A percentile compares a stretch with the other conserved stretches of the same genome.
These are phyloP conservation scores for Adansonia rubrostipa DNA, from an alignment of 441 rosid genomes.

Conservation along the genomic window DNA sequence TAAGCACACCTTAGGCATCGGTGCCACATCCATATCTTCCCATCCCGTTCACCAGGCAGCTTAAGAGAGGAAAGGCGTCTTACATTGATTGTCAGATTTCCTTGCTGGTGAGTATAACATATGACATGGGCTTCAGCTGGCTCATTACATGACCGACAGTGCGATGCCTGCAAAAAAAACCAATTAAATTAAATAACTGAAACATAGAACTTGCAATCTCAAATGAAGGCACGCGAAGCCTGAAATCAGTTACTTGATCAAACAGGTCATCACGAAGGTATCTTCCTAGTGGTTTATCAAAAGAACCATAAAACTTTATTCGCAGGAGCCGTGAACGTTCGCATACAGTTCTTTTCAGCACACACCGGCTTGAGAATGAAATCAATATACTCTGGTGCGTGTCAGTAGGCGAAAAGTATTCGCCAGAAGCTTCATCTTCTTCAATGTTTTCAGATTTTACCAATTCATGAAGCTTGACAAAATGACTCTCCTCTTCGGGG, in stretches of 20 bases:
- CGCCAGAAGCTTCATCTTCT: conserved; percentile 58
- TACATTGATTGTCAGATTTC: conserved; percentile 90
- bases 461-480: conserved; percentile 41
- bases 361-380: conserved; percentile 87
- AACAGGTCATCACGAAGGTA: conserved; percentile 82
- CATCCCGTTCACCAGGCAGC: conserved; percentile 92
- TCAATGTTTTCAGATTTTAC: conserved; percentile 47
- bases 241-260: conserved; percentile 58
- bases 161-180: conserved; percentile 51
- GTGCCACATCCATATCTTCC: conserved; percentile 99
- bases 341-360: conserved; percentile 74
- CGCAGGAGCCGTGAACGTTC: conserved; percentile 88
- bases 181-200: conserved; percentile 17
- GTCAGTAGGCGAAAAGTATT: conserved; percentile 74
- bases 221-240: background rate
- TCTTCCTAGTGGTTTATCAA: conserved; percentile 95
- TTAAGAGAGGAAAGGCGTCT: conserved; percentile 64
- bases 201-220: conserved; percentile 10
- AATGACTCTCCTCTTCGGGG: conserved; percentile 46
- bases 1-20: conserved; percentile 88
- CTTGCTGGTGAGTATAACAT: conserved; percentile 92
- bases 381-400: conserved; percentile 90
- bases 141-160: conserved; percentile 76
- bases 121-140: conserved; percentile 83
- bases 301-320: conserved; percentile 88